Conservation (phyloP, 306 rosid species). For the Urtica urens region DNA sequence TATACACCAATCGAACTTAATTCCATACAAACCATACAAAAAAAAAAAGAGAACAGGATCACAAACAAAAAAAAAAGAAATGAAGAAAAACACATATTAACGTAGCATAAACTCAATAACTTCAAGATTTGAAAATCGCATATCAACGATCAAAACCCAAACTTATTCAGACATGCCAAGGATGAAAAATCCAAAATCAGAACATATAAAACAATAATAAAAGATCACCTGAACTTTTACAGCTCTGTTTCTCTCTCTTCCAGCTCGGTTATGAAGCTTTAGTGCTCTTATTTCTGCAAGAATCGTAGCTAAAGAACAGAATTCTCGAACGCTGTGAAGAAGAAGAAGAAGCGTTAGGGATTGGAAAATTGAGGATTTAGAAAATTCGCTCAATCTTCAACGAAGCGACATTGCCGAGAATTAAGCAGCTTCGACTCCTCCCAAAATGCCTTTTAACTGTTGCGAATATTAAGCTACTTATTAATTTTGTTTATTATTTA, state of each 20-base stretch:
- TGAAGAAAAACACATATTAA: no score
- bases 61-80: no score
- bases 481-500: not conserved
- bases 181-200: not conserved
- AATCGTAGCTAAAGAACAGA: slow-evolving; percentile 1
- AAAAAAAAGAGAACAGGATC: no score
- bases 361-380: not conserved
- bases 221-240: slow-evolving; percentile 16
- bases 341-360: slow-evolving; percentile 1
- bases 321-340: not conserved
- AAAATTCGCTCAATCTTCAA: slow-evolving; percentile 30
- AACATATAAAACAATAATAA: not conserved
- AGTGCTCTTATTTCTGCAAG: slow-evolving; percentile 16
- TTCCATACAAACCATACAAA: no score
- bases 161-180: not conserved
- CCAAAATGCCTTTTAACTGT: slow-evolving; percentile 16
- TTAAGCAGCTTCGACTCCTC: slow-evolving; percentile 32
- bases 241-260: slow-evolving; percentile 5
- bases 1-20: no score
- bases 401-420: slow-evolving; percentile 56
- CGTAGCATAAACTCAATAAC: no score
- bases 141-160: slow-evolving; percentile 5
- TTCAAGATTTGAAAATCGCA: no score
- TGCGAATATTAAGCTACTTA: not conserved
- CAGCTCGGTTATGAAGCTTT: slow-evolving; percentile 9